Evolutionary conservation across 2,329 filamentous ascomycete genomes (phyloP), one percentile per base, ranked within the genome.

Genomic region (Calycina herbarum): DNA sequence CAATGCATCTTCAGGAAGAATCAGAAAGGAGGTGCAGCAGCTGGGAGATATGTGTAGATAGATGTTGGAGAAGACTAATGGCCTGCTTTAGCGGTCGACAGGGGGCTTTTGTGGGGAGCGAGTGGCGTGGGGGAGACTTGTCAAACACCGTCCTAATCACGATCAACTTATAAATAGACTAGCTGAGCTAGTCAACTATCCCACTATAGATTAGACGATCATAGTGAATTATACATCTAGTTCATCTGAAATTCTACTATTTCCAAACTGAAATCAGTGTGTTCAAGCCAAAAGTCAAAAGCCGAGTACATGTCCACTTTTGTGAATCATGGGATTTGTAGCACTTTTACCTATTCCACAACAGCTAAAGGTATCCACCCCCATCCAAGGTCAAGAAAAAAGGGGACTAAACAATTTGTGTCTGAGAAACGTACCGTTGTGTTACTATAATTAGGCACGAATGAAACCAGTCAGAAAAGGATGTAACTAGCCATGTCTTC

Each of bases 1-100:
- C 64, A 65, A 69, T 65, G 35, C 60, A 69, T 67, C 64, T 62
- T 66, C 59, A 64, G 66, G 67, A 35, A 61, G 40, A 64, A 57
- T 38, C 48, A 62, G 64, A 63, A 65, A 68, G 57, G 64, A 59
- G 65, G 31, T 60, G 33, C 17, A 15, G 11, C 24, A 10, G 35
- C 33, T n/a, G 15, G 3, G 40, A 13, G 13, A 40, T 20, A n/a
- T 17, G 20, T 51, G 20, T 51, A 24, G 45, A 51, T 51, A 24
- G 45, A 27, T 27, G 45, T 51, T 51, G 45, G 45, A 27, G 45
- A 51, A 10, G 45, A 45, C 42, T 51, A 51, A 24, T 51, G n/a
- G 45, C 20, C 17, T 20, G 42, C 42, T 48, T 48, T 38, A 63
- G 57, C 20, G 31, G n/a, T 24, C 35, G 38, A 13, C 17, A 24